Evolutionary conservation across 148 eudicot species (phyloP).

Genomic region (Persicaria tinctoria): DNA sequence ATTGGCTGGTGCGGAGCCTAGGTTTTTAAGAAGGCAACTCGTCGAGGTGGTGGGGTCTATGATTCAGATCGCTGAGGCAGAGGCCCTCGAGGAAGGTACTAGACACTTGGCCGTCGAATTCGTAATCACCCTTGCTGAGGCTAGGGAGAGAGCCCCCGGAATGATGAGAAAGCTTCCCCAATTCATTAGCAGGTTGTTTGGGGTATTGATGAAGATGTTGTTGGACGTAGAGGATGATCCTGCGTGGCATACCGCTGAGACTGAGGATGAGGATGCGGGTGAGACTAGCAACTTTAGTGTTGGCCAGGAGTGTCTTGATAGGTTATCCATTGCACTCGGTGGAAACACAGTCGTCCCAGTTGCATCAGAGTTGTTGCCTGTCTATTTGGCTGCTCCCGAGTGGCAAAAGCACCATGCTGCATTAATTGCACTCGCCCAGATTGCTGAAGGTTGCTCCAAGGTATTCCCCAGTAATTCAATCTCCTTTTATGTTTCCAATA

Average conservation of each 20-base stretch:
- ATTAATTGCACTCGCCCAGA: slow-evolving; percentile 25
- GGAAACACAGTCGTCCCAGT: slow-evolving; percentile 32
- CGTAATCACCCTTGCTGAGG: slow-evolving; percentile 44
- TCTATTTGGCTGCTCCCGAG: slow-evolving; percentile 28
- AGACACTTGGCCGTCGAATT: slow-evolving; percentile 66
- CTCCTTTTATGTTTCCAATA: no score
- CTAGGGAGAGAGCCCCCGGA: slow-evolving; percentile 39
- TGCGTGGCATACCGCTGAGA: slow-evolving; percentile 27
- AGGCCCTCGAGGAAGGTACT: slow-evolving; percentile 65
- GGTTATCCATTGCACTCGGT: slow-evolving; percentile 29
- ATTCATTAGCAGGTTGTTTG: slow-evolving; percentile 37
- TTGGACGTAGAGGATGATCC: slow-evolving; percentile 36
- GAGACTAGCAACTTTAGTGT: slow-evolving; percentile 30
- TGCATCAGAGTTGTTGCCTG: slow-evolving; percentile 28
- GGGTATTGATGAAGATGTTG: slow-evolving; percentile 31
- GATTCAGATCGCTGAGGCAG: slow-evolving; percentile 85
- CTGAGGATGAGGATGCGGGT: slow-evolving; percentile 39
- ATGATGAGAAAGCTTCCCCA: slow-evolving; percentile 22
- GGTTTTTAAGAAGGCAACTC: slow-evolving; percentile 65
- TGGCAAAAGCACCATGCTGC: slow-evolving; percentile 42
- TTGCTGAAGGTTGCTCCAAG: slow-evolving; percentile 35
- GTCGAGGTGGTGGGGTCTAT: slow-evolving; percentile 79
- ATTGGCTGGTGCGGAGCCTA: slow-evolving; percentile 74
- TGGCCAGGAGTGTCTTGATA: slow-evolving; percentile 39
- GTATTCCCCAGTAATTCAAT: background rate